Conservation (phyloP, 495 filamentous ascomycete species). For the Penicillium roqueforti region DNA sequence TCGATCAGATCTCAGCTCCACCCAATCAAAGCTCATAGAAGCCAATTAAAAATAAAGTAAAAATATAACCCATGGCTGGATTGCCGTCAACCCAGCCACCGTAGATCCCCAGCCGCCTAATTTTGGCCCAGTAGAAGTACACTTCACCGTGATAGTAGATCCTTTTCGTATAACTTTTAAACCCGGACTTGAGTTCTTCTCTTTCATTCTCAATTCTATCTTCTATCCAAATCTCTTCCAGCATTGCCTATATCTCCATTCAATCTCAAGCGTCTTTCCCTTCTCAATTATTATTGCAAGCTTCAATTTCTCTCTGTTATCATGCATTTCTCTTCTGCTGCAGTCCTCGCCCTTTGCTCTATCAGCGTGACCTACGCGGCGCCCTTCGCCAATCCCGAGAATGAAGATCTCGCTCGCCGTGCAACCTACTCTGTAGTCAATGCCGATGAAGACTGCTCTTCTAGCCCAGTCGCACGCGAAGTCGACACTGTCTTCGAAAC, state of each 20-base stretch:
- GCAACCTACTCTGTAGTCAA: conserved; percentile 46
- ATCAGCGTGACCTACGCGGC: conserved; percentile 30
- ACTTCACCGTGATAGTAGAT: conserved; percentile 7
- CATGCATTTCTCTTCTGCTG: conserved; percentile 35
- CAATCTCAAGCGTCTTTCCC: neutral
- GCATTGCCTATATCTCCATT: neutral
- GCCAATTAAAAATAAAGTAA: neutral
- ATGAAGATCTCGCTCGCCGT: conserved; percentile 30
- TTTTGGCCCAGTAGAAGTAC: conserved; percentile 16
- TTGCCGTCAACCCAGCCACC: conserved; percentile 21
- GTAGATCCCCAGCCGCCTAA: conserved; percentile 29
- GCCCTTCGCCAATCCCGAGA: conserved; percentile 29
- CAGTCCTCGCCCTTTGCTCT: conserved; percentile 30
- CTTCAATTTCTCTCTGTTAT: conserved; percentile 4
- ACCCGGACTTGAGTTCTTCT: conserved; percentile 1
- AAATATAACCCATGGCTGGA: conserved; percentile 16
- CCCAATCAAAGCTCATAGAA: neutral
- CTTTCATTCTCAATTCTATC: neutral
- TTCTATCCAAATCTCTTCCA: conserved; percentile 1
- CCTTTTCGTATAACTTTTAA: conserved; percentile 18
- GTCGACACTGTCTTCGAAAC: conserved; percentile 35
- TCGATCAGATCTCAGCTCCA: neutral
- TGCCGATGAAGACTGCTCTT: conserved; percentile 35
- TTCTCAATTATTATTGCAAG: neutral
- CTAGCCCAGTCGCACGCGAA: conserved; percentile 21